Conservation (phyloP, 306 rosid species). For the Vicia faba region DNA sequence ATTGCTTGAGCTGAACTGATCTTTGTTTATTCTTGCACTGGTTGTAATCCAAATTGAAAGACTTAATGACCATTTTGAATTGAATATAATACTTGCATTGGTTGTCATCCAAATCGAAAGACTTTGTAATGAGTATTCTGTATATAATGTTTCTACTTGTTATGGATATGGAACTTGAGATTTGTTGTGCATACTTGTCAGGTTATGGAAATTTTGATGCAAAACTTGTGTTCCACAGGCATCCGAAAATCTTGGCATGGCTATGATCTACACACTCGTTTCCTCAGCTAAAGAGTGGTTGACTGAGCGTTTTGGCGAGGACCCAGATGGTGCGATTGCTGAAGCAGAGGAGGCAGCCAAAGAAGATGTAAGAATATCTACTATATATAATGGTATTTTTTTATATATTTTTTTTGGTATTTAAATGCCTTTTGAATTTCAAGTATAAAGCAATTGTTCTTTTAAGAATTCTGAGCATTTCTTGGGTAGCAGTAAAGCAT, state of each 20-base stretch:
- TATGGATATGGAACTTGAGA: constrained; percentile 36
- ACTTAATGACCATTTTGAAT: constrained; percentile 1
- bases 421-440: constrained; percentile 28
- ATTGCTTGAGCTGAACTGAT: constrained; percentile 22
- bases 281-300: constrained; percentile 96
- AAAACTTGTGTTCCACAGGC: constrained; percentile 62
- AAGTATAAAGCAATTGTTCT: constrained; percentile 10
- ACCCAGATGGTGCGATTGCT: constrained; percentile 48
- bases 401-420: constrained; percentile 30
- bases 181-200: constrained; percentile 27
- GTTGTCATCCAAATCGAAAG: constrained; percentile 17
- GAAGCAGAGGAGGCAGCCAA: constrained; percentile 87
- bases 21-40: constrained; percentile 32
- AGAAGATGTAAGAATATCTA: constrained; percentile 66
- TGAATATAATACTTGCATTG: constrained; percentile 20
- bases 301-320: constrained; percentile 70
- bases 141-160: constrained; percentile 12
- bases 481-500: constrained; percentile 2
- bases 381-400: constrained; percentile 12
- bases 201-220: constrained; percentile 39
- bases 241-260: constrained; percentile 99
- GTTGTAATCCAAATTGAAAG: constrained; percentile 11
- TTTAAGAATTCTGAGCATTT: constrained; percentile 8
- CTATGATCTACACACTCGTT: constrained; percentile 96
- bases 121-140: constrained; percentile 21